phyloP scores from a whole-genome alignment of 164 flowering plant genomes.

The Kalanchoe fedtschenkoi region DNA sequence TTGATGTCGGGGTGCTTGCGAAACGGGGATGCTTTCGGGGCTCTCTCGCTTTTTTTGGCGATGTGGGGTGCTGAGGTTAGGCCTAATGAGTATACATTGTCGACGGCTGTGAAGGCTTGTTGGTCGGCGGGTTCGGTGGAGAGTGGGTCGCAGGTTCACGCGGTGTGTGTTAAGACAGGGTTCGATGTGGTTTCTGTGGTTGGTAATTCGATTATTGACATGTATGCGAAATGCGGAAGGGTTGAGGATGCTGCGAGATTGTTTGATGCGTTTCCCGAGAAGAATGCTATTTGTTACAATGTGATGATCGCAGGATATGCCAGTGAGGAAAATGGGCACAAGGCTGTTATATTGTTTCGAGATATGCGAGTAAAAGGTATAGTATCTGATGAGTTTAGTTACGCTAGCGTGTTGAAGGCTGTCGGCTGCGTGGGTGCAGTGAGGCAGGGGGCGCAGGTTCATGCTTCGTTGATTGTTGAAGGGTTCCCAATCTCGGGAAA shows the following conservation, averaged over 20 bases:
- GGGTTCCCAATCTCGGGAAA: slow-evolving; percentile 27
- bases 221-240: slow-evolving; percentile 62
- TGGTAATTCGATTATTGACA: slow-evolving; percentile 60
- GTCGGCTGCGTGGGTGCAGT: slow-evolving; percentile 37
- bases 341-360: slow-evolving; percentile 31
- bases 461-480: slow-evolving; percentile 36
- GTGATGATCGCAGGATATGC: slow-evolving; percentile 50
- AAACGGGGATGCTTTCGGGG: slow-evolving; percentile 29
- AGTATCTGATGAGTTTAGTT: slow-evolving; percentile 58
- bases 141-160: slow-evolving; percentile 56
- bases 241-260: slow-evolving; percentile 31
- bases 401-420: slow-evolving; percentile 52
- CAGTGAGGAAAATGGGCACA: slow-evolving; percentile 21
- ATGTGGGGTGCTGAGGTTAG: slow-evolving; percentile 37
- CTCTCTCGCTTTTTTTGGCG: slow-evolving; percentile 26
- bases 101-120: slow-evolving; percentile 46
- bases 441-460: slow-evolving; percentile 46
- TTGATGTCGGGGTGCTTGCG: slow-evolving; percentile 55
- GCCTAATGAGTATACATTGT: slow-evolving; percentile 71
- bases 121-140: slow-evolving; percentile 26
- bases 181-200: slow-evolving; percentile 41
- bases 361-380: slow-evolving; percentile 40
- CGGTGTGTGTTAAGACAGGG: slow-evolving; percentile 39
- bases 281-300: slow-evolving; percentile 61
- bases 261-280: slow-evolving; percentile 35